Evolutionary conservation across 2,329 filamentous ascomycete species (phyloP).

Genomic region (Alternaria sp.): DNA sequence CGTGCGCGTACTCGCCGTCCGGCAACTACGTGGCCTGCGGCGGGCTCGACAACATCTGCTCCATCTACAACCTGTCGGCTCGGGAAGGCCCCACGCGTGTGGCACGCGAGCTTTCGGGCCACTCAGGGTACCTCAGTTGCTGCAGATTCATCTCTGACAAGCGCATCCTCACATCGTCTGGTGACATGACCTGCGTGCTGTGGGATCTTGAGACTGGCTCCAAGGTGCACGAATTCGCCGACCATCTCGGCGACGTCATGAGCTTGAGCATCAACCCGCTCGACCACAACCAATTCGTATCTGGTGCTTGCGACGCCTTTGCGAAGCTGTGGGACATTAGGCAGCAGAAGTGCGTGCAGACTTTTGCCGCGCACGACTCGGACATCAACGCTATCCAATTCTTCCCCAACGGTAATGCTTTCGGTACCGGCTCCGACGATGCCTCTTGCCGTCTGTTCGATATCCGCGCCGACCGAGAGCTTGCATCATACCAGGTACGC

Average conservation of each 20-base stretch:
- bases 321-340: constrained; percentile 99
- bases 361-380: constrained; percentile 96
- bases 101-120: constrained; percentile 92
- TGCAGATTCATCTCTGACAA: constrained; percentile 99
- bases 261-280: constrained; percentile 99
- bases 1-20: constrained; percentile 96
- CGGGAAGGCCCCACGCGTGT: constrained; percentile 97
- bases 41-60: constrained; percentile 99
- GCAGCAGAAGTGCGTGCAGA: constrained; percentile 97
- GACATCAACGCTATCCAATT: constrained; percentile 99
- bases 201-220: constrained; percentile 99
- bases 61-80: constrained; percentile 98
- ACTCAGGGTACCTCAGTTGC: constrained; percentile 97
- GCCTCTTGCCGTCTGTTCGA: constrained; percentile 97
- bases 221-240: constrained; percentile 97
- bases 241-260: constrained; percentile 99
- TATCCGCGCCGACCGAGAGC: constrained; percentile 88
- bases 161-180: constrained; percentile 95
- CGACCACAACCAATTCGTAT: constrained; percentile 99
- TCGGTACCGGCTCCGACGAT: constrained; percentile 97
- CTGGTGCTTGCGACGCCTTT: constrained; percentile 98
- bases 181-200: constrained; percentile 99
- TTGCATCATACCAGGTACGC: constrained; percentile 67
- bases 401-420: constrained; percentile 98
- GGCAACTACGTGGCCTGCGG: constrained; percentile 98